Base-by-base conservation (phyloP, 2,329 filamentous ascomycete species). In the Geoglossum cookeanum region DNA sequence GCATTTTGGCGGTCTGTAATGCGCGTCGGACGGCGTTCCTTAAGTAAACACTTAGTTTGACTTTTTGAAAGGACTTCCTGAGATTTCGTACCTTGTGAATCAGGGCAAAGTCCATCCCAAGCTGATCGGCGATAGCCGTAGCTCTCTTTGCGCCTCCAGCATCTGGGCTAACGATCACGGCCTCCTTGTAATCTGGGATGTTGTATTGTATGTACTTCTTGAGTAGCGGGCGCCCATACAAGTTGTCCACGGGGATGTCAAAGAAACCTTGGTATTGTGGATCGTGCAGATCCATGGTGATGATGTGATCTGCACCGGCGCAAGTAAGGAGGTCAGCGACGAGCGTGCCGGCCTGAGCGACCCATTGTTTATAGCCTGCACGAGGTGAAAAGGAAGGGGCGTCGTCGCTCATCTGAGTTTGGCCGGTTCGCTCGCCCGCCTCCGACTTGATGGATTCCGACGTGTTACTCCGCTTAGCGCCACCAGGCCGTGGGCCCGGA, bases 241-340 rank as follows among this genome's bases (percentile, higher is more conserved):
- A 77, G 69, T 98, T 98, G 73, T 98, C 92, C 58, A 98, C 92
- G 1, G 92, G 92, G 59, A 97, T 95, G 67, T 98, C 91, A 67
- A 98, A 97, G 76, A 96, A 98, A 57, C 92, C 92, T 71, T 98
- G 92, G 67, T 97, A 97, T 71, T 98, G 89, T 47, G 88, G 86
- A 69, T 96, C 91, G 68, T 92, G 88, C 56, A 98, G 78, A 67
- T 98, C 92, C 86, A 98, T 94, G 35, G 91, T 96, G 68, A 97
- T 96, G 68, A 92, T 84, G 70, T 97, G 92, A 69, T 98, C 91
- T 51, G 92, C 89, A 62, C 92, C 92, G 61, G 92, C 91, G 71
- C 90, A 96, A 45, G 89, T 96, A 62, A 98, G 76, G 49, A 98
- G 80, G 68, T 97, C 90, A 55, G 92, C 92, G 54, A 98, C 85